These are phyloP conservation scores for Alternaria metachromatica DNA, from an alignment of 2,329 filamentous ascomycete species.

Conservation along the genomic window DNA sequence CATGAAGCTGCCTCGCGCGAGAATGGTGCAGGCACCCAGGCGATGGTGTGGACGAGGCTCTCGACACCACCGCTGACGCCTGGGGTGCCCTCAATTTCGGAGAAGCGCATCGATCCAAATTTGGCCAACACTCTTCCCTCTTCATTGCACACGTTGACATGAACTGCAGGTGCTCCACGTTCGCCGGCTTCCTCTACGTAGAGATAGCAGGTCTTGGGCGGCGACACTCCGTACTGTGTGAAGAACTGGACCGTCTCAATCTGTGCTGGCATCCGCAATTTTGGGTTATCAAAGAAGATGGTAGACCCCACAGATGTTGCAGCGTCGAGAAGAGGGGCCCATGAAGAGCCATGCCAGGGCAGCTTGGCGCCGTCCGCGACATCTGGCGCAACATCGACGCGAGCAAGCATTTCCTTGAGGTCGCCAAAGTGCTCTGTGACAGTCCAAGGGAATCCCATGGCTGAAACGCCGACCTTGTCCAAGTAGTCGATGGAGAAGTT, in stretches of 20 bases:
- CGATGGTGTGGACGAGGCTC: neutral
- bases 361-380: conserved; percentile 3
- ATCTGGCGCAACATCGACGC: conserved; percentile 47
- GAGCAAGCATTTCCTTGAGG: conserved; percentile 48
- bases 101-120: neutral
- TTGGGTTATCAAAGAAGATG: neutral
- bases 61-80: neutral
- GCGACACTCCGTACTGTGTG: neutral
- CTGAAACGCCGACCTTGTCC: conserved; percentile 48
- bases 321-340: neutral
- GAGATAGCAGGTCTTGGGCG: neutral
- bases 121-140: neutral
- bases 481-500: conserved; percentile 23
- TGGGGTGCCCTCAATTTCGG: neutral
- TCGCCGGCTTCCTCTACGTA: neutral
- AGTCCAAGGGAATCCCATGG: conserved; percentile 52
- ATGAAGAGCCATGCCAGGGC: neutral
- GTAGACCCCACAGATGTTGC: neutral
- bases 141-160: neutral
- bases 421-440: conserved; percentile 50
- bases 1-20: neutral
- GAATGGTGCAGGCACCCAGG: neutral
- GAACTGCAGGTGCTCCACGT: neutral
- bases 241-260: neutral
- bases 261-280: neutral